phyloP scores from a whole-genome alignment of 768 basidiomycete genomes.

The Pleurotus eryngii region DNA sequence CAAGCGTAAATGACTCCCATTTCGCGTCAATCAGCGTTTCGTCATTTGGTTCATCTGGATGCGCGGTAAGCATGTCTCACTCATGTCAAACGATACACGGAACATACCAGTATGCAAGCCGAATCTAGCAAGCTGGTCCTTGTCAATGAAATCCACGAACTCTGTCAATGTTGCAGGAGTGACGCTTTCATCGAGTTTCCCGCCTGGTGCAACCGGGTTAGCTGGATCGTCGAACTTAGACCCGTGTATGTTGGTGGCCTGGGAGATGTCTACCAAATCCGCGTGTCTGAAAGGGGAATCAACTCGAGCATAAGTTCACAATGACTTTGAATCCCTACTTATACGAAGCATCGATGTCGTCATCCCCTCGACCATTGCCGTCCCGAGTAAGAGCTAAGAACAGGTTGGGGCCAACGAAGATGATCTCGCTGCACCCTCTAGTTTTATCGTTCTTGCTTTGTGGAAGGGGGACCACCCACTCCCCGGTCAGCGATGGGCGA shows the following conservation, averaged over 20 bases:
- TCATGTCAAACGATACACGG: background rate
- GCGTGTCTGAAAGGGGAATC: slow-evolving; percentile 39
- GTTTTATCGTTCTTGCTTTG: slow-evolving; percentile 50
- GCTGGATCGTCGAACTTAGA: slow-evolving; percentile 51
- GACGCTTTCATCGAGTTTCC: slow-evolving; percentile 43
- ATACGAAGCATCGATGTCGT: slow-evolving; percentile 45
- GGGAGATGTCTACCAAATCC: slow-evolving; percentile 53
- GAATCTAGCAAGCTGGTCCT: slow-evolving; percentile 52
- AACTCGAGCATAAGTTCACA: background rate
- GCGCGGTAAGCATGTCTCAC: background rate
- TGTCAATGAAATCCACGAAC: slow-evolving; percentile 56
- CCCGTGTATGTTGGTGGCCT: slow-evolving; percentile 60
- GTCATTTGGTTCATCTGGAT: slow-evolving; percentile 44
- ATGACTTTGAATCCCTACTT: slow-evolving; percentile 35
- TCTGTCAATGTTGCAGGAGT: slow-evolving; percentile 50
- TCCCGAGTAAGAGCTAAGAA: slow-evolving; percentile 62
- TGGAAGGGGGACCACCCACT: slow-evolving; percentile 60
- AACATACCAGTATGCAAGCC: slow-evolving; percentile 58
- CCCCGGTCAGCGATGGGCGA: slow-evolving; percentile 42
- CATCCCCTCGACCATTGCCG: slow-evolving; percentile 52
- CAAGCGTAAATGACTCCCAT: slow-evolving; percentile 66
- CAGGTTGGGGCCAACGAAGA: slow-evolving; percentile 47
- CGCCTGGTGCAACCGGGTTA: slow-evolving; percentile 48
- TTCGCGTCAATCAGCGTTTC: slow-evolving; percentile 57
- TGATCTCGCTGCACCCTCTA: slow-evolving; percentile 51